Base-by-base conservation (phyloP, 2,329 filamentous ascomycete genomes). In the Aspergillus costaricaensis region DNA sequence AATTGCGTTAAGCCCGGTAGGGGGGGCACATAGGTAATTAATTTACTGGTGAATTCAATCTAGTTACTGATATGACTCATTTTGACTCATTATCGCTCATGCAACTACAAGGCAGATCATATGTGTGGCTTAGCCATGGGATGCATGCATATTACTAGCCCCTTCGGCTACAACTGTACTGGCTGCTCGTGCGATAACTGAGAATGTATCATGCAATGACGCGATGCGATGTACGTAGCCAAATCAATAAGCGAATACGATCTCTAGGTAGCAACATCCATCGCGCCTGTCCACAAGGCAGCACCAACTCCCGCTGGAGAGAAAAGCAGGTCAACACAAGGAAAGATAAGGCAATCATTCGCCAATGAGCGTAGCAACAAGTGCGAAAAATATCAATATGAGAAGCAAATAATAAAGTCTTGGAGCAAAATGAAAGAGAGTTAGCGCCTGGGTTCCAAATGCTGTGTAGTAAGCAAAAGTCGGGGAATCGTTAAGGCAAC, bases 231-330 rank as follows among this genome's bases (percentile, higher is more conserved):
- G 50, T 36, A 59, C 25, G 50, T 59, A 25, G 48, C 58, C 54
- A 58, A 59, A 57, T 56, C 49, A 60, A 60, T 55, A 57, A 59
- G 49, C 59, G 49, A 23, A 58, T 61, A 43, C 25, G 32, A 58
- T 57, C 27, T 66, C 63, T 64, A 65, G 55, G 30, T 60, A 55
- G 57, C 57, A 64, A 58, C 52, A 62, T 61, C 53, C 62, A 57
- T 64, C 50, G 53, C 58, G 57, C 63, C 57, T 48, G 52, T 63
- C 57, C 68, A 56, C 55, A 69, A 63, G 59, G 62, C 68, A 67
- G 64, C 66, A 70, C 68, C 67, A 74, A 74, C 71, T 70, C 73
- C 72, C 69, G 72, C 71, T 74, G 64, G 67, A 73, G 67, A 67
- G 62, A 68, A 68, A 60, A 52, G 57, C 58, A 67, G 52, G 57